Conservation (phyloP, 2,329 filamentous ascomycete genomes). For the Xylariales sp. region DNA sequence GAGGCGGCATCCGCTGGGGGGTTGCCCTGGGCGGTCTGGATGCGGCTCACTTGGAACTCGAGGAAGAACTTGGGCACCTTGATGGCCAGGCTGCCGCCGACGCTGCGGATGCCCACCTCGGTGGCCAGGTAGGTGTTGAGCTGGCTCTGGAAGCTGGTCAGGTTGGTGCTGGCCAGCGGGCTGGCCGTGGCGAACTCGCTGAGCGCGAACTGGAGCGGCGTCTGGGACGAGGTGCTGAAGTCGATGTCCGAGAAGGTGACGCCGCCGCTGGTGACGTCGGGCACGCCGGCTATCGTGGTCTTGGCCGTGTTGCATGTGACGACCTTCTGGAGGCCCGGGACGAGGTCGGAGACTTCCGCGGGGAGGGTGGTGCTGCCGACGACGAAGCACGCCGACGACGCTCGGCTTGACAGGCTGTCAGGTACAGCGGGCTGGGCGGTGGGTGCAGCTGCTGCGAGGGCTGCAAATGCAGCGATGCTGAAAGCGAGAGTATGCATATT, state of each 20-base stretch:
- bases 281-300: slow-evolving; percentile 48
- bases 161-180: slow-evolving; percentile 43
- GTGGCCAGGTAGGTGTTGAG: slow-evolving; percentile 56
- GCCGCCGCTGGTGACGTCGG: slow-evolving; percentile 49
- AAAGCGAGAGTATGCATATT: slow-evolving; percentile 5
- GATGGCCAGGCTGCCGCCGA: slow-evolving; percentile 48
- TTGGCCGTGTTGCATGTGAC: slow-evolving; percentile 44
- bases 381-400: slow-evolving; percentile 41
- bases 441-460: slow-evolving; percentile 5
- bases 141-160: slow-evolving; percentile 46
- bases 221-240: slow-evolving; percentile 44
- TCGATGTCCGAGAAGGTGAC: slow-evolving; percentile 51
- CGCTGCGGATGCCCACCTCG: slow-evolving; percentile 52
- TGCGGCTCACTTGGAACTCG: slow-evolving; percentile 53
- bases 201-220: slow-evolving; percentile 51
- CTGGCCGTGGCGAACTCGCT: slow-evolving; percentile 45
- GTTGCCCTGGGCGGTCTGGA: slow-evolving; percentile 55
- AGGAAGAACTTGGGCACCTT: slow-evolving; percentile 63
- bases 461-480: slow-evolving; percentile 5
- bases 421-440: background rate
- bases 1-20: slow-evolving; percentile 43
- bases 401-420: background rate
- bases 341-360: slow-evolving; percentile 40
- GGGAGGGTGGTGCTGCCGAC: slow-evolving; percentile 47
- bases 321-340: slow-evolving; percentile 31